Evolutionary conservation across 495 filamentous ascomycete species (phyloP).

Genomic region (Mycothermus thermophilus): DNA sequence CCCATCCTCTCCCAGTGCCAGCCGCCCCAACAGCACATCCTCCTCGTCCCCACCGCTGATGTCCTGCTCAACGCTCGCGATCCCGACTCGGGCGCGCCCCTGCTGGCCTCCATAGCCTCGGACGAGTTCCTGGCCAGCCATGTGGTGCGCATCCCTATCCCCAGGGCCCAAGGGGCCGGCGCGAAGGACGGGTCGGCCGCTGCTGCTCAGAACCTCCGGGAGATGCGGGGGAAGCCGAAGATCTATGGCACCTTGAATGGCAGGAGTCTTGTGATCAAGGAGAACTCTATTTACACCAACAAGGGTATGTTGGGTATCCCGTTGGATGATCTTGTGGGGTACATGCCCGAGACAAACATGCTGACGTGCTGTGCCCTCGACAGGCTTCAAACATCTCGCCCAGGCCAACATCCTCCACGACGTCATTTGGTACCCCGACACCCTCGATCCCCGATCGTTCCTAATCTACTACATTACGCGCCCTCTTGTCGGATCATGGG

Average conservation of each 20-base stretch:
- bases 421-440: conserved; percentile 74
- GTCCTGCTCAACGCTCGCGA: conserved; percentile 80
- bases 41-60: conserved; percentile 89
- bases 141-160: conserved; percentile 70
- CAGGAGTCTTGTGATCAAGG: conserved; percentile 86
- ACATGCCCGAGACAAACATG: background rate
- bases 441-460: conserved; percentile 74
- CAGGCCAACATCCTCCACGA: conserved; percentile 84
- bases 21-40: conserved; percentile 82
- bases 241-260: conserved; percentile 88
- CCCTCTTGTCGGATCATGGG: conserved; percentile 75
- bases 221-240: conserved; percentile 84
- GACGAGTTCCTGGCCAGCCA: conserved; percentile 97
- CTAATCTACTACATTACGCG: conserved; percentile 93
- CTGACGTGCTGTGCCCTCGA: conserved; percentile 3
- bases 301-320: conserved; percentile 53
- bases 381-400: conserved; percentile 83
- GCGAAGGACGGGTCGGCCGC: conserved; percentile 40
- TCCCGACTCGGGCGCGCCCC: conserved; percentile 62
- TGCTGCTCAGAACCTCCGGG: conserved; percentile 56
- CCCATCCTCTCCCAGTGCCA: conserved; percentile 83
- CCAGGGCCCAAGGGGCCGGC: conserved; percentile 37
- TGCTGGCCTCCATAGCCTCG: conserved; percentile 66
- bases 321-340: too few relatives aligned
- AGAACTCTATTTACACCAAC: conserved; percentile 85